Evolutionary conservation across 164 flowering plant species (phyloP).

Genomic region (Annona squamosa): DNA sequence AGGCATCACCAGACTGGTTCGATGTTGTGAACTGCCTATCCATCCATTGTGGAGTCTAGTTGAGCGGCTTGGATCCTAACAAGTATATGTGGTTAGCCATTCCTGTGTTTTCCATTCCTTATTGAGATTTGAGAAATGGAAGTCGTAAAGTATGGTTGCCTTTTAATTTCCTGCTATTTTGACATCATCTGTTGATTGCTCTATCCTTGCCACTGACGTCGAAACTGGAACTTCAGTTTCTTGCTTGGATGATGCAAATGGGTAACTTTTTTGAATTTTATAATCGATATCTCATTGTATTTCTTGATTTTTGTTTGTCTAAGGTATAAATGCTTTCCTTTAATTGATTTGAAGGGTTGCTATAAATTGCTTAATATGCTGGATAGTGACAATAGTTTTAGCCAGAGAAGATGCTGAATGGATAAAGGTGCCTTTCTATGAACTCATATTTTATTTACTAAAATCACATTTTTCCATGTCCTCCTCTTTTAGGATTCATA

Average conservation of each 20-base stretch:
- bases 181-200: slow-evolving; percentile 72
- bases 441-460: too few relatives aligned
- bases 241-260: slow-evolving; percentile 72
- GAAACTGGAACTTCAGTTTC: slow-evolving; percentile 66
- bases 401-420: slow-evolving; percentile 91
- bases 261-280: slow-evolving; percentile 34
- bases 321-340: background rate
- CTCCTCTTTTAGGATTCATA: too few relatives aligned
- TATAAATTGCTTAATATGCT: slow-evolving; percentile 54
- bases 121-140: background rate
- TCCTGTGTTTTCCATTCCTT: too few relatives aligned
- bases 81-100: too few relatives aligned
- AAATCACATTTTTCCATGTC: too few relatives aligned
- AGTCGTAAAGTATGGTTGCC: background rate
- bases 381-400: slow-evolving; percentile 74
- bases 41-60: too few relatives aligned
- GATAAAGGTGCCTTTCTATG: slow-evolving; percentile 50
- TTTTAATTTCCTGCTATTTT: slow-evolving; percentile 40
- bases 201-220: slow-evolving; percentile 74
- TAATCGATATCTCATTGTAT: too few relatives aligned
- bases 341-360: slow-evolving; percentile 48
- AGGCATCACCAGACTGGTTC: too few relatives aligned
- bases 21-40: too few relatives aligned
- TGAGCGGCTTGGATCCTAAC: too few relatives aligned
- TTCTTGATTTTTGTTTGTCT: too few relatives aligned